Evolutionary conservation across 305 asterid species (phyloP).

Genomic region (Fraxinus angustifolia): DNA sequence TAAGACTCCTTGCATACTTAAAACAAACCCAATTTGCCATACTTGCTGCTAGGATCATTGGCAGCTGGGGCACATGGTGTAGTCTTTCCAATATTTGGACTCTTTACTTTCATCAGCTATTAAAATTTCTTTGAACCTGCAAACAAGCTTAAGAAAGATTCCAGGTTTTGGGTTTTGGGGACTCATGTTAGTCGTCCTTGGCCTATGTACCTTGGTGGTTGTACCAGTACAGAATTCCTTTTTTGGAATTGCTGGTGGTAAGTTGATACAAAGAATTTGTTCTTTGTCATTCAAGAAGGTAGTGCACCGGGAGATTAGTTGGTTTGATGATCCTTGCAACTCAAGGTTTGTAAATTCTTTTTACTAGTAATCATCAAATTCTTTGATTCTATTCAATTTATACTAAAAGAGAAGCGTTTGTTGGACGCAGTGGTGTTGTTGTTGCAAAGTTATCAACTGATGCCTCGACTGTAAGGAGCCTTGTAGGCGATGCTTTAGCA

Average conservation of each 20-base stretch:
- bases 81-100: constrained; percentile 65
- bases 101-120: constrained; percentile 57
- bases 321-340: constrained; percentile 80
- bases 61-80: constrained; percentile 56
- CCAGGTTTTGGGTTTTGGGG: constrained; percentile 63
- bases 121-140: constrained; percentile 59
- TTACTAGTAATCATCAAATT: neutral
- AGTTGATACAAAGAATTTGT: constrained; percentile 59
- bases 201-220: constrained; percentile 28
- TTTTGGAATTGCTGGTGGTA: constrained; percentile 77
- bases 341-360: constrained; percentile 53
- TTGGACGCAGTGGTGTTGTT: constrained; percentile 44
- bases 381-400: neutral
- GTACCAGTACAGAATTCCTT: constrained; percentile 59
- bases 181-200: constrained; percentile 48
- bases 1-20: constrained; percentile 46
- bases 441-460: constrained; percentile 53
- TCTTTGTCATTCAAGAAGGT: constrained; percentile 62
- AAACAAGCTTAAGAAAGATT: constrained; percentile 36
- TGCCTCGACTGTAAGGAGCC: constrained; percentile 42
- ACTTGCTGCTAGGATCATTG: constrained; percentile 47
- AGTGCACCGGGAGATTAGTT: constrained; percentile 74
- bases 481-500: constrained; percentile 45
- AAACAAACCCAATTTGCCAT: constrained; percentile 58
- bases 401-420: constrained; percentile 1